Evolutionary conservation across 2,329 filamentous ascomycete species (phyloP), one percentile per base, ranked within the genome.

Genomic region (Aureobasidium sp.): DNA sequence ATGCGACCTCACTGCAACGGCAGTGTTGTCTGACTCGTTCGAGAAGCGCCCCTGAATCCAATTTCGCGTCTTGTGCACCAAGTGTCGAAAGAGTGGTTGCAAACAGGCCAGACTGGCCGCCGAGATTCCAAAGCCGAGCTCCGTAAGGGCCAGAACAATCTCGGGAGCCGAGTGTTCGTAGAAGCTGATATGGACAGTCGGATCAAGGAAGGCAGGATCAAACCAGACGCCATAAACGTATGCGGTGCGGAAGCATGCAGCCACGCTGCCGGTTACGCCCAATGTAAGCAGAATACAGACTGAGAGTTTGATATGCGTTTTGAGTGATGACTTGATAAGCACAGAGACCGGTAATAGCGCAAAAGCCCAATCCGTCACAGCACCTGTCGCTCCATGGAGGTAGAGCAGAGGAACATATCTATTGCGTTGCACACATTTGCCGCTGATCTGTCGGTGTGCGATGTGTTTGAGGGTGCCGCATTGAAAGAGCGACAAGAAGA

Each of bases 291-390:
- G 69, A 5, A 74, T 63, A 22, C 70, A 69, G 1, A 78, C 75
- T 0, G 74, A 75, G 22, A 75, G 48, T 64, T 78, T 79, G 53
- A 75, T 73, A 14, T 70, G 70, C 12, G 65, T 65, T 27, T 75
- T 74, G 68, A 79, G 74, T 48, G 76, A 71, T 7, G 76, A 69
- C 25, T 74, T 73, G 66, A 71, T 73, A 42, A 79, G 67, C 27
- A 79, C 64, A 42, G 74, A 69, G 5, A 74, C 70, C 1, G 77
- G 77, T 7, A 79, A 70, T 17, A 74, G 67, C 22, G 72, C 72
- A 49, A 75, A 68, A 53, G 69, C 62, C 64, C 68, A 68, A 64
- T 76, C 72, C 1, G 74, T 75, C 9, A 70, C 14, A 25, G 75
- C 73, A 48, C 75, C 75, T 27, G 76, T 66, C 41, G 69, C 69